phyloP scores from a whole-genome alignment of 106 monocot species.

The Allium sativum region DNA sequence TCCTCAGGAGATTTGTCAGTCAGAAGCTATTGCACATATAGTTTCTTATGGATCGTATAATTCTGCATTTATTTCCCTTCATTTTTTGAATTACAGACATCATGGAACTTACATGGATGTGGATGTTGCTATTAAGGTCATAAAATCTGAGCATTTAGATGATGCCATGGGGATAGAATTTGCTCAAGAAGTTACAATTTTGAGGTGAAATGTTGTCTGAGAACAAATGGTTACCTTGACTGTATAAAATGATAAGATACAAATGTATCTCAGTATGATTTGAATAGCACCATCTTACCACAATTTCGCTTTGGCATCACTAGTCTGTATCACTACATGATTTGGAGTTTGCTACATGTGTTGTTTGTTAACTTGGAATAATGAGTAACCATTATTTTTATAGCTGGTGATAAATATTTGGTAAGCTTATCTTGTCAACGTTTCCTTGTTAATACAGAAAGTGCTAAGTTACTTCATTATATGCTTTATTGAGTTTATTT shows the following conservation, averaged over 20 bases:
- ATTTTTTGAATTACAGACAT: slow-evolving; percentile 30
- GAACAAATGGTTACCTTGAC: too few relatives aligned
- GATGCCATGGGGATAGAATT: slow-evolving; percentile 55
- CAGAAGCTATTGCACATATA: not conserved
- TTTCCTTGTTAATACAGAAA: too few relatives aligned
- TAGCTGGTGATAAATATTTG: too few relatives aligned
- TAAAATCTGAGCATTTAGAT: slow-evolving; percentile 62
- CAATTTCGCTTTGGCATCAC: too few relatives aligned
- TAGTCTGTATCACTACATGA: too few relatives aligned
- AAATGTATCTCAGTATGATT: not conserved
- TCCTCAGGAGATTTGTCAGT: slow-evolving; percentile 85
- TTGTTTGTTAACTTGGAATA: too few relatives aligned
- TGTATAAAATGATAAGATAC: too few relatives aligned
- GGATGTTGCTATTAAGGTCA: slow-evolving; percentile 89
- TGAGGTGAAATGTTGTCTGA: slow-evolving; percentile 37
- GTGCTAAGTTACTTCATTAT: too few relatives aligned
- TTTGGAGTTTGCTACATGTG: too few relatives aligned
- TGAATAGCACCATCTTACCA: not conserved
- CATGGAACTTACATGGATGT: slow-evolving; percentile 64
- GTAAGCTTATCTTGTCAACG: too few relatives aligned
- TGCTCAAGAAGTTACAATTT: slow-evolving; percentile 76
- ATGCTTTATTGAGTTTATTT: too few relatives aligned
- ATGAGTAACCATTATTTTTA: too few relatives aligned
- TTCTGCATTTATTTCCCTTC: not conserved
- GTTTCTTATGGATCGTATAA: not conserved